Conservation (phyloP, 441 rosid genomes). For the Croton laevigatus region DNA sequence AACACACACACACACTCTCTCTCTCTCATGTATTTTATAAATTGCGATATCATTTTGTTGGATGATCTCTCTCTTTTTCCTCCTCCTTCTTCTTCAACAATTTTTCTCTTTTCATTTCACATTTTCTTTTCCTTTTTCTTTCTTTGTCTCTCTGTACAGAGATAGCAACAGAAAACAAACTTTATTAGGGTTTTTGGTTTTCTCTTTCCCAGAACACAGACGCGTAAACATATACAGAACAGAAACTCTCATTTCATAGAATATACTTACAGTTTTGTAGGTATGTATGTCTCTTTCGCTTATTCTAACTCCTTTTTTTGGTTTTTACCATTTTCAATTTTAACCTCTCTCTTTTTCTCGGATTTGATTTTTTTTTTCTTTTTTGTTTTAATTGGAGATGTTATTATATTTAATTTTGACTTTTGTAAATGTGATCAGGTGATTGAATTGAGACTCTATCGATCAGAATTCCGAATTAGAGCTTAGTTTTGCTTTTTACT, state of each 20-base stretch:
- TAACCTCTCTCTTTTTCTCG: not conserved
- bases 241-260: not conserved
- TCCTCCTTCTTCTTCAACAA: constrained; percentile 16
- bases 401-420: constrained; percentile 20
- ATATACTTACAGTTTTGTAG: constrained; percentile 21
- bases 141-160: not conserved
- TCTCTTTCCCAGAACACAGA: constrained; percentile 20
- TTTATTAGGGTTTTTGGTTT: constrained; percentile 16
- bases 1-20: constrained; percentile 24
- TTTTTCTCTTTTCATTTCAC: constrained; percentile 15
- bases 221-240: not conserved
- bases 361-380: not conserved
- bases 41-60: constrained; percentile 26
- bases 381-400: not conserved
- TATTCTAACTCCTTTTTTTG: not conserved
- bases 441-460: constrained; percentile 28
- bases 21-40: constrained; percentile 32
- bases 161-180: not conserved
- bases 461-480: constrained; percentile 22
- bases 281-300: constrained; percentile 29
- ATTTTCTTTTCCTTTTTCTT: constrained; percentile 3
- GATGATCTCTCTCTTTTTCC: constrained; percentile 32
- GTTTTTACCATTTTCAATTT: not conserved
- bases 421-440: constrained; percentile 34
- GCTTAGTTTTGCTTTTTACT: not conserved